These are phyloP conservation scores for Nematocida ausubeli DNA, from an alignment of 371 early-diverging fungal species.

Conservation along the genomic window DNA sequence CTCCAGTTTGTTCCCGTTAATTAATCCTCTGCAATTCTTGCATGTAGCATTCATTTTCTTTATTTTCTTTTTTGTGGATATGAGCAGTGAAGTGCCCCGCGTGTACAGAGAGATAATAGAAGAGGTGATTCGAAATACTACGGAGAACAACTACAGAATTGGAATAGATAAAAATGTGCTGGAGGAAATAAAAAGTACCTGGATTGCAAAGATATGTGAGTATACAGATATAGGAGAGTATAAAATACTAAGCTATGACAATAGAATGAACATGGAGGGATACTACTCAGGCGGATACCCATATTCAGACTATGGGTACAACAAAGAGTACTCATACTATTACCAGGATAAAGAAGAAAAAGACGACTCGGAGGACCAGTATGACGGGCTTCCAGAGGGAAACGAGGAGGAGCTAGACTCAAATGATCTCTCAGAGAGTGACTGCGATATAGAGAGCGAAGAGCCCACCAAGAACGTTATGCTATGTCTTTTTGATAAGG, in stretches of 20 bases:
- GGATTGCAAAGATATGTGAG: conserved; percentile 58
- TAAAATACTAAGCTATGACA: conserved; percentile 35
- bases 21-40: conserved; percentile 25
- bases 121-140: conserved; percentile 59
- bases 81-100: conserved; percentile 61
- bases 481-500: conserved; percentile 68
- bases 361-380: conserved; percentile 21
- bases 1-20: background rate
- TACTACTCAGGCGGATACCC: conserved; percentile 11
- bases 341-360: conserved; percentile 37
- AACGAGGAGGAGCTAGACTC: conserved; percentile 52
- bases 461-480: conserved; percentile 58
- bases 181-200: conserved; percentile 60
- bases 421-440: conserved; percentile 51
- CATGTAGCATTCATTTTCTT: conserved; percentile 42
- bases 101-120: conserved; percentile 65
- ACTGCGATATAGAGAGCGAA: conserved; percentile 56
- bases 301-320: conserved; percentile 27
- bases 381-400: conserved; percentile 32
- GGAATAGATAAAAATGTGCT: conserved; percentile 51
- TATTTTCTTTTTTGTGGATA: conserved; percentile 42
- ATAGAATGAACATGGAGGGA: background rate
- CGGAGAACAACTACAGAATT: conserved; percentile 46
- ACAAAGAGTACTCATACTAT: conserved; percentile 41
- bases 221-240: conserved; percentile 57